Conservation (phyloP, 805 yeast species). For the Cyberlindnera euphorbiiphila region DNA sequence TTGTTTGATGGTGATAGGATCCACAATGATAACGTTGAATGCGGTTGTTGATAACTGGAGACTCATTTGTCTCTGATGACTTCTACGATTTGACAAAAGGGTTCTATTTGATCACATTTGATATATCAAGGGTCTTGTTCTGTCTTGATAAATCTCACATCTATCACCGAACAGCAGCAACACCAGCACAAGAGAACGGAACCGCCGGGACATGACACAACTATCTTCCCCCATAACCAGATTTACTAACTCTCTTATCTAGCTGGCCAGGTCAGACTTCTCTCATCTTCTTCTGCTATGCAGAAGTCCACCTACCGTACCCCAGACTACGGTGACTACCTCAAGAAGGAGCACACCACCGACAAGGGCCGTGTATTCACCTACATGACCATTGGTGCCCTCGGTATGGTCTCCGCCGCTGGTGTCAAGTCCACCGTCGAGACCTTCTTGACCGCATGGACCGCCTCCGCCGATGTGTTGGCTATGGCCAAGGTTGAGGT, state of each 20-base stretch:
- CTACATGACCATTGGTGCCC: conserved; percentile 96
- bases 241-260: conserved; percentile 12
- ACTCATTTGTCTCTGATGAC: too few species aligned
- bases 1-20: conserved; percentile 1
- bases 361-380: conserved; percentile 83
- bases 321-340: conserved; percentile 82
- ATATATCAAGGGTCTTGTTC: too few species aligned
- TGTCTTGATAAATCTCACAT: too few species aligned
- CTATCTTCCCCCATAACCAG: not conserved
- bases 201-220: not conserved
- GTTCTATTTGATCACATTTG: too few species aligned
- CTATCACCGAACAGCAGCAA: too few species aligned
- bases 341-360: conserved; percentile 64
- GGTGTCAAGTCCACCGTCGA: conserved; percentile 96
- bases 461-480: conserved; percentile 98
- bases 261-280: conserved; percentile 29
- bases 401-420: conserved; percentile 86
- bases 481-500: conserved; percentile 99
- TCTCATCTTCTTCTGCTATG: conserved; percentile 39
- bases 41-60: too few species aligned
- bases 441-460: conserved; percentile 85
- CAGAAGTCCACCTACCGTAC: conserved; percentile 79
- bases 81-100: too few species aligned
- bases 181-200: too few species aligned
- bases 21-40: too few species aligned